Percentiles rank a stretch among this genome's conserved stretches.
Conservation (phyloP, 129 eudicot genomes). For the sunflower (Helianthus annuus) region HanXRQr2.0-SUNRISE NC_035441.2:155473107-155473606, state of each 20-base stretch:
- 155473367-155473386: not conserved
- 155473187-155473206: no score
- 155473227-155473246: conserved; percentile 74
- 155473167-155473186: no score
- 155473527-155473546: conserved; percentile 82
- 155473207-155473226: not conserved
- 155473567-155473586: conserved; percentile 96
- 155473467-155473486: not conserved
- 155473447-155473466: conserved; percentile 48
- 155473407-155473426: conserved; percentile 93
- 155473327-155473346: not conserved
- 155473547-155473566: conserved; percentile 88
- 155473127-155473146: no score
- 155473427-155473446: conserved; percentile 78
- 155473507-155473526: not conserved
- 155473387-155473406: conserved; percentile 73
- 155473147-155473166: no score
- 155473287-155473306: conserved; percentile 80
- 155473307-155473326: not conserved
- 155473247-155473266: conserved; percentile 72
- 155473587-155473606: conserved; percentile 84
- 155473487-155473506: not conserved
- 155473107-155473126: no score
- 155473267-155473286: conserved; percentile 91
- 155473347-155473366: not conserved